A percentile compares a stretch with the other conserved stretches of the same genome.
Evolutionary conservation across 2,329 filamentous ascomycete genomes (phyloP).

Genomic region (Nemania sp.): DNA sequence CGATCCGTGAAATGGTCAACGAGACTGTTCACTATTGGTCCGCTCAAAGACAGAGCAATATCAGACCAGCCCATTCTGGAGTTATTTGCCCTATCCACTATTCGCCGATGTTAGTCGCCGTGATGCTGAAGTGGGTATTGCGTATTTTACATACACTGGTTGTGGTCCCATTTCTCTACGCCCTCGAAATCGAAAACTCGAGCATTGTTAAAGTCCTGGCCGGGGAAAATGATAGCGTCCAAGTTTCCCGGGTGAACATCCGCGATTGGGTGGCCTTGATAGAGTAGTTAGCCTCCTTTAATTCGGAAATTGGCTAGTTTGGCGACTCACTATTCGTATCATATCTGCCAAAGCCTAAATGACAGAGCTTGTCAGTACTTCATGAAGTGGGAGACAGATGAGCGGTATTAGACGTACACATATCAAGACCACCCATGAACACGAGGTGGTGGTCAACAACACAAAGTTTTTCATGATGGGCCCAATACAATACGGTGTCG

Average conservation of each 20-base stretch:
- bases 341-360: slow-evolving; percentile 81
- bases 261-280: slow-evolving; percentile 76
- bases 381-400: neutral
- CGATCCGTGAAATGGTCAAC: slow-evolving; percentile 83
- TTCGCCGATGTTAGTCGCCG: neutral
- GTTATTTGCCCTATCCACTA: slow-evolving; percentile 79
- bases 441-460: slow-evolving; percentile 81
- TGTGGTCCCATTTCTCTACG: slow-evolving; percentile 82
- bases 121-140: neutral
- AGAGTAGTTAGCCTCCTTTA: slow-evolving; percentile 33
- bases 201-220: slow-evolving; percentile 94
- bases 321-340: slow-evolving; percentile 76
- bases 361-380: slow-evolving; percentile 34
- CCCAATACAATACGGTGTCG: slow-evolving; percentile 89
- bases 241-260: slow-evolving; percentile 85
- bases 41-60: slow-evolving; percentile 80
- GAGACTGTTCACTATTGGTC: slow-evolving; percentile 80
- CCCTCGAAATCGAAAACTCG: slow-evolving; percentile 84
- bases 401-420: slow-evolving; percentile 65
- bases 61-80: slow-evolving; percentile 96
- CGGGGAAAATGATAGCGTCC: slow-evolving; percentile 82
- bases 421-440: slow-evolving; percentile 92
- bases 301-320: neutral
- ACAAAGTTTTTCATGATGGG: slow-evolving; percentile 92
- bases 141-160: slow-evolving; percentile 68